Conservation (phyloP, 768 basidiomycete species). For the Hygrophoropsis aurantiaca region DNA sequence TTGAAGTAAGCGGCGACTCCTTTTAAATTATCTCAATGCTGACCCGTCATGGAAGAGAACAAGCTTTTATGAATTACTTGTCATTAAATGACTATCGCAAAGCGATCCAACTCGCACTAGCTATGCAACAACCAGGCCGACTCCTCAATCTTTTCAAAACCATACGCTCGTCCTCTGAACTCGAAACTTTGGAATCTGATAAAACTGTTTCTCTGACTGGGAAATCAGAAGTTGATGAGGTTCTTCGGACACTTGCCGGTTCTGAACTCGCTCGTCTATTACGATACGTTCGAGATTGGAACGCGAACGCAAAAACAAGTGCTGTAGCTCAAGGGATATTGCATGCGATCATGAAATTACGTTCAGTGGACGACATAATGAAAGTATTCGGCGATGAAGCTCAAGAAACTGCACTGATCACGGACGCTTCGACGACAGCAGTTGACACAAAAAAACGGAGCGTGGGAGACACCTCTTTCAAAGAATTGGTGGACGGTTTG, state of each 20-base stretch:
- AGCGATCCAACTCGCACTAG: conserved; percentile 88
- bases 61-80: conserved; percentile 92
- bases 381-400: conserved; percentile 49
- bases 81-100: conserved; percentile 84
- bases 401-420: conserved; percentile 10
- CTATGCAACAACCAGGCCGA: conserved; percentile 91
- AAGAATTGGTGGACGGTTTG: conserved; percentile 80
- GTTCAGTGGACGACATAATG: conserved; percentile 71
- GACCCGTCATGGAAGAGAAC: conserved; percentile 64
- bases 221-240: conserved; percentile 71
- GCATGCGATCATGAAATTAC: conserved; percentile 76
- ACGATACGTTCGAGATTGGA: conserved; percentile 88
- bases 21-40: not conserved
- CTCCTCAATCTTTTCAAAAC: conserved; percentile 77
- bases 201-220: conserved; percentile 57
- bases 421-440: conserved; percentile 31
- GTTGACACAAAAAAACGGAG: conserved; percentile 30
- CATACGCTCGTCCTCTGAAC: conserved; percentile 38
- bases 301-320: conserved; percentile 88
- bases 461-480: conserved; percentile 37
- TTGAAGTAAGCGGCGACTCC: conserved; percentile 61
- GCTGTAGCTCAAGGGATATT: conserved; percentile 82
- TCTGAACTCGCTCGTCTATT: conserved; percentile 81
- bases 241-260: conserved; percentile 68
- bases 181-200: conserved; percentile 3